These are phyloP conservation scores for Trichoderma sp. DNA, from an alignment of 2,329 filamentous ascomycete genomes.

Conservation along the genomic window DNA sequence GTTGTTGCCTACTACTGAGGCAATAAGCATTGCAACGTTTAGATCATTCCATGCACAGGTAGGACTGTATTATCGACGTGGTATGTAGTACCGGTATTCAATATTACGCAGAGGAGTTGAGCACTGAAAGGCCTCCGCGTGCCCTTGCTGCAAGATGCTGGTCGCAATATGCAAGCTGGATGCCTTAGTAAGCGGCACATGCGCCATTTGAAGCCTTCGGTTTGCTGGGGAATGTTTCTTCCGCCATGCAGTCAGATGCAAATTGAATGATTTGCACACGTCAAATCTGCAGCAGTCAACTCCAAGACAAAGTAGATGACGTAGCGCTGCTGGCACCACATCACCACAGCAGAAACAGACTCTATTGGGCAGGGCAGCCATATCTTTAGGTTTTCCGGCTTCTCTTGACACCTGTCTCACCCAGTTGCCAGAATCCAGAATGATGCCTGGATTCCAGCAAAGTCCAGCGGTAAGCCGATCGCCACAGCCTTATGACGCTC, in stretches of 20 bases:
- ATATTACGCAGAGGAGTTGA: neutral
- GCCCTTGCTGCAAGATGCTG: neutral
- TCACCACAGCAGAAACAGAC: neutral
- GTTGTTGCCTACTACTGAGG: neutral
- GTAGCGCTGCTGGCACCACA: neutral
- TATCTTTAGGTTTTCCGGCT: neutral
- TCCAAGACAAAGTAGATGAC: constrained; percentile 8
- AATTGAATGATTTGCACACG: neutral
- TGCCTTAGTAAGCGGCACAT: neutral
- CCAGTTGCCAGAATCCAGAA: neutral
- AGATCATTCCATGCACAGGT: neutral
- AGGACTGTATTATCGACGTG: neutral
- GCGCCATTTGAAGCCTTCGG: neutral
- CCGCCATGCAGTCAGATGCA: neutral
- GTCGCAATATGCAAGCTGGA: neutral
- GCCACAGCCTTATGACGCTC: constrained; percentile 5
- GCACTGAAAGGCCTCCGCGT: neutral
- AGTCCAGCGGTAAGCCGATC: neutral
- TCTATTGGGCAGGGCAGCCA: neutral
- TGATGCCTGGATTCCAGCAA: neutral
- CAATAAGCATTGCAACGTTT: neutral
- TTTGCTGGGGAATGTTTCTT: neutral
- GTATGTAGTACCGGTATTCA: neutral
- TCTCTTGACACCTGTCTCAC: neutral
- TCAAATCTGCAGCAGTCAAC: neutral